Percentiles rank a stretch among this genome's conserved stretches.
Conservation (phyloP, 2,329 filamentous ascomycete genomes). For the Stemphylium vesicarium region DNA sequence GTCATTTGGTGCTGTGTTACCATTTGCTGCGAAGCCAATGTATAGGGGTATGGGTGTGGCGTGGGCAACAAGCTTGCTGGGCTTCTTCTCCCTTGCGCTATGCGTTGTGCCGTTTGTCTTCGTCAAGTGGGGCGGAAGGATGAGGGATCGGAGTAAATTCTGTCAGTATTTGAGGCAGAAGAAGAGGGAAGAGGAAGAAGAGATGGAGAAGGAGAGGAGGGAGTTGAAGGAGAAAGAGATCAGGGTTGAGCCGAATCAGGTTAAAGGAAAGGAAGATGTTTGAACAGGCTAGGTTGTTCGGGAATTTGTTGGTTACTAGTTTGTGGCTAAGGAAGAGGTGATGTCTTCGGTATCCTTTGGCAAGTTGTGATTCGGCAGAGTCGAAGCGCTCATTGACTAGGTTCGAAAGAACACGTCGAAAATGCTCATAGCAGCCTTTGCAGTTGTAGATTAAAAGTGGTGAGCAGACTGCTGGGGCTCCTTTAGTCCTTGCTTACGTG, state of each 20-base stretch:
- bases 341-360: too few species aligned
- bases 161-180: constrained; percentile 63
- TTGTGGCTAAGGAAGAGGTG: too few species aligned
- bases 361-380: not conserved
- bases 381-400: too few species aligned
- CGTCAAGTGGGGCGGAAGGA: constrained; percentile 59
- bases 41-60: constrained; percentile 72
- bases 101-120: constrained; percentile 66
- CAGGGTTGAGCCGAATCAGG: constrained; percentile 1
- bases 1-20: constrained; percentile 71
- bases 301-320: too few species aligned
- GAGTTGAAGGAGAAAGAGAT: not conserved
- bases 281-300: not conserved
- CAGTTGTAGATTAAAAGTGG: too few species aligned
- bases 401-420: too few species aligned
- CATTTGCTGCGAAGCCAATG: constrained; percentile 60
- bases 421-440: too few species aligned
- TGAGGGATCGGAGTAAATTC: constrained; percentile 65
- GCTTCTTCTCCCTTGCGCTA: constrained; percentile 57
- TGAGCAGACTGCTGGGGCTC: too few species aligned
- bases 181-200: constrained; percentile 41
- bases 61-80: constrained; percentile 65
- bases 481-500: constrained; percentile 2
- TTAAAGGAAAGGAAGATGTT: constrained; percentile 21
- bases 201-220: constrained; percentile 25